Percentiles rank a stretch among this genome's conserved stretches.
These are phyloP conservation scores for Colletotrichum zoysiae DNA, from an alignment of 2,329 filamentous ascomycete species.

Conservation along the genomic window DNA sequence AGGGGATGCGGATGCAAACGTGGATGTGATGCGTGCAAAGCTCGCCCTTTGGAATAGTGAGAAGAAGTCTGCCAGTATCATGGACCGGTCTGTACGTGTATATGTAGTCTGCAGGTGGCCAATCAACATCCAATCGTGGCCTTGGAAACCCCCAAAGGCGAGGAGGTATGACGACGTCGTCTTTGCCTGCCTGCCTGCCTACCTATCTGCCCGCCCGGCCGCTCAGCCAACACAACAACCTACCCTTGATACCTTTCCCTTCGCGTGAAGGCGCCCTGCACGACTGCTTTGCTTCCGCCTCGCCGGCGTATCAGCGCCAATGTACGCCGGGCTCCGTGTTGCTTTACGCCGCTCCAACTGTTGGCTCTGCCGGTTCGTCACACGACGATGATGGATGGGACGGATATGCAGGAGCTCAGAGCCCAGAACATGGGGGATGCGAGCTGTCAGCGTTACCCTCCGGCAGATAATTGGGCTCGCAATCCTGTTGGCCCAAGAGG, in stretches of 20 bases:
- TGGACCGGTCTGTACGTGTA: conserved; percentile 30
- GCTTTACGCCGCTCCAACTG: conserved; percentile 3
- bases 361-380: conserved; percentile 17
- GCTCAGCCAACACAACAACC: conserved; percentile 3
- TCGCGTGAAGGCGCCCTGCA: neutral
- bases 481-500: conserved; percentile 12
- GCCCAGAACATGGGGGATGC: conserved; percentile 22
- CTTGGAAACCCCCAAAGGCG: neutral
- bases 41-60: conserved; percentile 8
- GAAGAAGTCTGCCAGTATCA: conserved; percentile 20
- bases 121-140: conserved; percentile 25
- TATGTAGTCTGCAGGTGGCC: conserved; percentile 36
- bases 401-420: conserved; percentile 38
- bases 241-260: conserved; percentile 8
- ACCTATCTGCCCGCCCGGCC: neutral
- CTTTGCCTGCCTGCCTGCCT: conserved; percentile 18
- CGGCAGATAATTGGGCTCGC: conserved; percentile 16
- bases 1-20: conserved; percentile 8
- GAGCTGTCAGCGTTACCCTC: conserved; percentile 27
- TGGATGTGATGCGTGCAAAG: conserved; percentile 14
- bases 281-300: neutral
- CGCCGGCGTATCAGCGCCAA: conserved; percentile 5
- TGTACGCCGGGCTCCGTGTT: neutral
- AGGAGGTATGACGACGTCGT: conserved; percentile 33
- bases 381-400: conserved; percentile 33